These are phyloP conservation scores for Aspergillus campestris DNA, from an alignment of 495 filamentous ascomycete genomes.

Conservation along the genomic window DNA sequence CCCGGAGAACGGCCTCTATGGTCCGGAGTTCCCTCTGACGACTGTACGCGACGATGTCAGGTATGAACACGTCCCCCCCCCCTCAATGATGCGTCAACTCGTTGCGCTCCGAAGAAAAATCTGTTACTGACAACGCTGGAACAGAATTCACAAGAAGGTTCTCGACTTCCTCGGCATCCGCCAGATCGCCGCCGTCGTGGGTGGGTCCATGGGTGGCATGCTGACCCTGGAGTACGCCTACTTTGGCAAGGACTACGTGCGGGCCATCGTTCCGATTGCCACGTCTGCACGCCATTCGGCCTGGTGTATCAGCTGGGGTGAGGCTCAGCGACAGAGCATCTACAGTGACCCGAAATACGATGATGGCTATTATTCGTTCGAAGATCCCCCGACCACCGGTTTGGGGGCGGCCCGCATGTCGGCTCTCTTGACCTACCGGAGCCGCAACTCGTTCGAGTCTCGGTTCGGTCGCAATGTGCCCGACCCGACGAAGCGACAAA, in stretches of 20 bases:
- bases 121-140: not conserved
- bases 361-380: slow-evolving; percentile 84
- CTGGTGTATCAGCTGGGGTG: slow-evolving; percentile 99
- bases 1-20: slow-evolving; percentile 66
- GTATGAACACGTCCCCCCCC: slow-evolving; percentile 36
- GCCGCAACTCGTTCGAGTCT: slow-evolving; percentile 91
- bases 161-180: slow-evolving; percentile 82
- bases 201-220: slow-evolving; percentile 99
- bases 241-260: slow-evolving; percentile 90
- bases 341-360: slow-evolving; percentile 98
- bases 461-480: slow-evolving; percentile 91
- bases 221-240: slow-evolving; percentile 94
- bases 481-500: slow-evolving; percentile 69
- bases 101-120: not conserved
- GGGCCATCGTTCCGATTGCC: slow-evolving; percentile 84
- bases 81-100: not conserved
- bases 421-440: slow-evolving; percentile 89
- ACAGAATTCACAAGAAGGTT: slow-evolving; percentile 79
- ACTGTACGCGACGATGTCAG: slow-evolving; percentile 93
- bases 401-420: slow-evolving; percentile 95
- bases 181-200: slow-evolving; percentile 81
- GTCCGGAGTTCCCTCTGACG: slow-evolving; percentile 92
- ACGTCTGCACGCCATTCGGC: slow-evolving; percentile 92
- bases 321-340: slow-evolving; percentile 95
- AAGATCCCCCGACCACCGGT: slow-evolving; percentile 74